Conservation (phyloP, 345 rosid species). For the Arabis hirsuta region DNA sequence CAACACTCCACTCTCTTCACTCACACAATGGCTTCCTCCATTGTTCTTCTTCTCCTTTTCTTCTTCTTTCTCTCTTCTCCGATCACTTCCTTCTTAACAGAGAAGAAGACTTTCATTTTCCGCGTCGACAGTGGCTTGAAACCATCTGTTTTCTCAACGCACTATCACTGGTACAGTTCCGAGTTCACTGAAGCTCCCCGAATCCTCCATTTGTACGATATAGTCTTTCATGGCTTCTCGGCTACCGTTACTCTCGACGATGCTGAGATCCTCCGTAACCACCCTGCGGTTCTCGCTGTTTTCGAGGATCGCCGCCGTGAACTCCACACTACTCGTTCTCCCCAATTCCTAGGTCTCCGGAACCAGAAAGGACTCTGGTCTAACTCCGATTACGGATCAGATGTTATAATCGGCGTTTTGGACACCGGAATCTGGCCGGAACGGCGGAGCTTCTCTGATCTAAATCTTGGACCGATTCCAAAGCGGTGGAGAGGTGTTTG, state of each 20-base stretch:
- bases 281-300: conserved; percentile 67
- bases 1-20: conserved; percentile 30
- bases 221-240: conserved; percentile 91
- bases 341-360: conserved; percentile 79
- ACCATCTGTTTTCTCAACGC: conserved; percentile 75
- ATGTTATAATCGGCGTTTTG: conserved; percentile 69
- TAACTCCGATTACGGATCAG: conserved; percentile 77
- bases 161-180: conserved; percentile 73
- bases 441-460: conserved; percentile 71
- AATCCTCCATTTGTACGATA: conserved; percentile 78
- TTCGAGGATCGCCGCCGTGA: conserved; percentile 66
- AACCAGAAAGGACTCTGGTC: conserved; percentile 85
- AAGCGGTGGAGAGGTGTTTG: conserved; percentile 76
- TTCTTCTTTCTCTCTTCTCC: conserved; percentile 12
- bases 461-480: conserved; percentile 71
- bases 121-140: conserved; percentile 60
- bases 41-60: conserved; percentile 33
- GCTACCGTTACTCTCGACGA: conserved; percentile 54
- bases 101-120: conserved; percentile 61
- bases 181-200: conserved; percentile 63
- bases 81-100: conserved; percentile 12
- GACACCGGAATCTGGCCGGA: conserved; percentile 87
- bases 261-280: conserved; percentile 52
- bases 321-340: conserved; percentile 82
- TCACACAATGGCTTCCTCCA: conserved; percentile 43